Evolutionary conservation across 768 basidiomycete species (phyloP).

Genomic region (Auriscalpium orientale): DNA sequence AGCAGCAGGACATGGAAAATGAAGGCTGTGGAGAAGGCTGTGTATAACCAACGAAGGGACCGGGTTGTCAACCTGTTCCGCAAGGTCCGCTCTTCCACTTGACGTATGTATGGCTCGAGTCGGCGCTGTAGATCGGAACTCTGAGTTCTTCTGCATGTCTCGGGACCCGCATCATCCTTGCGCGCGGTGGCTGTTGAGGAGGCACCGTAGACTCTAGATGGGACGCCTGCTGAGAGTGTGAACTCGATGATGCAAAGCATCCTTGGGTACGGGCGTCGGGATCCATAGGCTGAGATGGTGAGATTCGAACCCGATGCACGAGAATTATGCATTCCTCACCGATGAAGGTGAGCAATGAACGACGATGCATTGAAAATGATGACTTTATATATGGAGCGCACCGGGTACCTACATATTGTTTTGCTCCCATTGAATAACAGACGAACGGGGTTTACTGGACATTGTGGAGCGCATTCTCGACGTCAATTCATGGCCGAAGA

Average conservation of each 20-base stretch:
- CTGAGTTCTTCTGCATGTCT: not conserved
- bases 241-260: no score
- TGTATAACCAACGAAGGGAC: not conserved
- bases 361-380: no score
- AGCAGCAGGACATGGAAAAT: not conserved
- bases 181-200: not conserved
- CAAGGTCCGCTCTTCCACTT: not conserved
- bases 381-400: no score
- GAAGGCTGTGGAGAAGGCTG: not conserved
- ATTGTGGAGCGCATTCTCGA: not conserved
- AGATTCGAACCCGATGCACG: no score
- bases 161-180: not conserved
- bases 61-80: not conserved
- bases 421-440: no score
- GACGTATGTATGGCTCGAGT: not conserved
- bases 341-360: no score
- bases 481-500: slow-evolving; percentile 24
- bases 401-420: no score
- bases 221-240: no score
- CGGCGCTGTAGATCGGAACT: not conserved
- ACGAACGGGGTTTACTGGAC: no score
- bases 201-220: not conserved
- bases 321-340: no score
- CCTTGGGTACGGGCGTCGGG: no score
- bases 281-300: no score